Evolutionary conservation across 352 stramenopile species (phyloP).

Genomic region (Discostella stelligera): DNA sequence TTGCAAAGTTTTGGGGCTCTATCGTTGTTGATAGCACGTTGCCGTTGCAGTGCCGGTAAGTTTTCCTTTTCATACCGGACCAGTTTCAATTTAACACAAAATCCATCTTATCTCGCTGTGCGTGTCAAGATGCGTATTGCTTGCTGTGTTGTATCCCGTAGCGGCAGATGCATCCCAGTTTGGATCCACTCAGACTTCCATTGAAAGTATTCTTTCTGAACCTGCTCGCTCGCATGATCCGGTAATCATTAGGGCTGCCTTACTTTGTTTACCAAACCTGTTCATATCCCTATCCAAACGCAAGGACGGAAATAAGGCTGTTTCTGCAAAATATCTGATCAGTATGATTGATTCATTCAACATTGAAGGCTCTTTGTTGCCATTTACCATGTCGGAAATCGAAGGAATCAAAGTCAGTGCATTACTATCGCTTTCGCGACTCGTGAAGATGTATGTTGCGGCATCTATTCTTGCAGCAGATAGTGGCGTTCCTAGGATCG

Average conservation of each 20-base stretch:
- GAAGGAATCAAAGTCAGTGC: conserved; percentile 37
- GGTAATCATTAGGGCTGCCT: conserved; percentile 13
- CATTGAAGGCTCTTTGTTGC: conserved; percentile 32
- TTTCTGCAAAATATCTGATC: conserved; percentile 44
- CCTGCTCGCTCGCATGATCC: conserved; percentile 13
- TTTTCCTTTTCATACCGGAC: conserved; percentile 9
- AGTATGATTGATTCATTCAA: conserved; percentile 47
- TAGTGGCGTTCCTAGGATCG: not conserved
- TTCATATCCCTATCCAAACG: conserved; percentile 44
- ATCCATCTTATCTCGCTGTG: conserved; percentile 3
- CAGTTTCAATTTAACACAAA: not conserved
- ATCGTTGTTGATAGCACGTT: conserved; percentile 39
- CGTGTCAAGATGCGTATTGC: conserved; percentile 43
- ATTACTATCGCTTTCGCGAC: conserved; percentile 31
- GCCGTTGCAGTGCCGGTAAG: conserved; percentile 43
- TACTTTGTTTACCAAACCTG: conserved; percentile 46
- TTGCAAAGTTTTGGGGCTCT: conserved; percentile 14
- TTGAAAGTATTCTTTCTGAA: conserved; percentile 39
- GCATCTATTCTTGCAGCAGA: conserved; percentile 32
- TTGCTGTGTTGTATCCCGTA: conserved; percentile 44
- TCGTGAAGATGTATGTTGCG: conserved; percentile 45
- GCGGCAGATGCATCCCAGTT: conserved; percentile 29
- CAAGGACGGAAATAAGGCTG: conserved; percentile 22
- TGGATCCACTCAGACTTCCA: conserved; percentile 48
- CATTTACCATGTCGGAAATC: conserved; percentile 22